Conservation (phyloP, 2,329 filamentous ascomycete species). For the Ophiostoma quercus region DNA sequence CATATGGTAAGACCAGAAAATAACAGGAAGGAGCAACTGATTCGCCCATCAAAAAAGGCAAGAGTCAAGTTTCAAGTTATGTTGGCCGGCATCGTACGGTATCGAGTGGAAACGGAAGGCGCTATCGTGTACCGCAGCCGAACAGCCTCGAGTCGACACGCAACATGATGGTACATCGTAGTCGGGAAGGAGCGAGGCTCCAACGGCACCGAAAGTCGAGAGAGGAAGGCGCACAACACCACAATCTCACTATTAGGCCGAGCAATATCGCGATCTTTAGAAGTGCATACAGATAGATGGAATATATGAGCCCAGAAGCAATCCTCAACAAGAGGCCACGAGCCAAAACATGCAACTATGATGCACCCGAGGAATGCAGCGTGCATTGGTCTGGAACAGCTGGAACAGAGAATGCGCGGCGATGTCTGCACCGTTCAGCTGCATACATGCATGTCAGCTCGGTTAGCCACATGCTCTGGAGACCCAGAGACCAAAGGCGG, state of each 20-base stretch:
- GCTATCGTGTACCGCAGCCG: not conserved
- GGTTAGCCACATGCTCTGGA: not conserved
- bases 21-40: not conserved
- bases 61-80: not conserved
- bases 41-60: not conserved
- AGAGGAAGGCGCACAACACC: not conserved
- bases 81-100: not conserved
- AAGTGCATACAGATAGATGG: not conserved
- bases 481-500: too few species aligned
- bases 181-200: not conserved
- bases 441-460: not conserved
- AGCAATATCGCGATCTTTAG: not conserved
- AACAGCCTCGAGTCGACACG: not conserved
- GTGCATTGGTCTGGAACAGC: not conserved
- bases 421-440: slow-evolving; percentile 8
- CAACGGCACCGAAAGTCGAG: not conserved
- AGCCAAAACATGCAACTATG: not conserved
- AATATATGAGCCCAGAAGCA: too few species aligned
- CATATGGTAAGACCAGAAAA: not conserved
- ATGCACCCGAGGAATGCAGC: not conserved
- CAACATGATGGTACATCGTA: not conserved
- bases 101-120: slow-evolving; percentile 1
- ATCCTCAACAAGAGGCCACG: not conserved
- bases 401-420: not conserved
- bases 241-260: not conserved